Conservation (phyloP, 352 stramenopile species). For the Pythium grandisporangium region DNA sequence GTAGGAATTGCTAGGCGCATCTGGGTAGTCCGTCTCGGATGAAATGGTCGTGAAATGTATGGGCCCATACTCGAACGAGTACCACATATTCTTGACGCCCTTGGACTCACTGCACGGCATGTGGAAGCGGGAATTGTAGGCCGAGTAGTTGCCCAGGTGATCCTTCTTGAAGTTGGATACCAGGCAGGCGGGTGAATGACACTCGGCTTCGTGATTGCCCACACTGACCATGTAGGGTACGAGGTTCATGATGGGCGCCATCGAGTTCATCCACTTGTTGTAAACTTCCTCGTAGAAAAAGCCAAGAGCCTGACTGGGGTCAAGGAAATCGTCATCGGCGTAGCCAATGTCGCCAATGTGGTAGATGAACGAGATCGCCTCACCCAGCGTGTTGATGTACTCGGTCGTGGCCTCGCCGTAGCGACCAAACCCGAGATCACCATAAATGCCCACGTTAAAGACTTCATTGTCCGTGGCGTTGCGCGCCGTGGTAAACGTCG, state of each 20-base stretch:
- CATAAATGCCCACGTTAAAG: constrained; percentile 4
- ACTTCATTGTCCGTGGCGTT: neutral
- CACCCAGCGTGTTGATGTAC: constrained; percentile 8
- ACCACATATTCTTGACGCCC: constrained; percentile 38
- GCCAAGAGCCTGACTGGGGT: constrained; percentile 8
- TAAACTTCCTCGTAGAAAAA: constrained; percentile 29
- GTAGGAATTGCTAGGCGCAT: constrained; percentile 29
- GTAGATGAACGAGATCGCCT: constrained; percentile 13
- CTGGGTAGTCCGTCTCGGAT: constrained; percentile 47
- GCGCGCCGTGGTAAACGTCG: constrained; percentile 3
- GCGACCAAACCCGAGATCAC: constrained; percentile 1
- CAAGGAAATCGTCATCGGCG: constrained; percentile 19
- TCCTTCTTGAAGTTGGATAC: constrained; percentile 19
- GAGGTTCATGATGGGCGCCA: constrained; percentile 19
- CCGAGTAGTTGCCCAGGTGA: constrained; percentile 34
- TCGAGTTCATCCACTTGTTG: constrained; percentile 55
- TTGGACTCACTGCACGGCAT: constrained; percentile 26
- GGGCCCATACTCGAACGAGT: constrained; percentile 32
- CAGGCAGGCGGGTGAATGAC: constrained; percentile 19
- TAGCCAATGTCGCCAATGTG: constrained; percentile 24
- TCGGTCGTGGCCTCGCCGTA: constrained; percentile 1
- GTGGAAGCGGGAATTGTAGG: constrained; percentile 30
- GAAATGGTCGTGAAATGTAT: constrained; percentile 67
- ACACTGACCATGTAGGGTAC: constrained; percentile 53
- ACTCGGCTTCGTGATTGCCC: constrained; percentile 60